These are phyloP conservation scores for Plasmodium gallinaceum DNA, from an alignment of 169 alveolate genomes.

Conservation along the genomic window DNA sequence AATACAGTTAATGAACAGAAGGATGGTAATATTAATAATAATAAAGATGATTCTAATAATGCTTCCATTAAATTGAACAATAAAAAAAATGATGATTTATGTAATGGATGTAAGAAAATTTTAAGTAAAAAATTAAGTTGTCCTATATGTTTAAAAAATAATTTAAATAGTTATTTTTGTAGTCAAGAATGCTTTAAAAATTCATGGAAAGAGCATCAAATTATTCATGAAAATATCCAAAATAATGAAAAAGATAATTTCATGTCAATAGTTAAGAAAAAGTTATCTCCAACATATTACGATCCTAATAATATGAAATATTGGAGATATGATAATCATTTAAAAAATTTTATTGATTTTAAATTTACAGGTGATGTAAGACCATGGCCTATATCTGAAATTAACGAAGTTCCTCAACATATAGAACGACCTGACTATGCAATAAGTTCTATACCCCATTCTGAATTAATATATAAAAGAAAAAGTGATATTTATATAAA, in stretches of 20 bases:
- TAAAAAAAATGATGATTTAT: constrained; percentile 17
- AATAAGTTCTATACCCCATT: constrained; percentile 91
- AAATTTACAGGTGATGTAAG: constrained; percentile 94
- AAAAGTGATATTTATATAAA: constrained; percentile 65
- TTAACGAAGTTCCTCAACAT: constrained; percentile 93
- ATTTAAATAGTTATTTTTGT: constrained; percentile 92
- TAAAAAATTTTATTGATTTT: constrained; percentile 84
- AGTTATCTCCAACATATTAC: constrained; percentile 31
- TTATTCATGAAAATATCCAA: constrained; percentile 87
- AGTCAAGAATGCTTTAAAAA: constrained; percentile 95
- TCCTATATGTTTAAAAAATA: constrained; percentile 81
- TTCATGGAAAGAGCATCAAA: constrained; percentile 93
- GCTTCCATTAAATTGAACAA: background rate
- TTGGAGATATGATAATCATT: constrained; percentile 26
- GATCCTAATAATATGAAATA: constrained; percentile 42
- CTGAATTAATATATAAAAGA: constrained; percentile 89
- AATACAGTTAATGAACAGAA: background rate
- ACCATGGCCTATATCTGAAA: constrained; percentile 93
- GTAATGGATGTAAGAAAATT: constrained; percentile 79
- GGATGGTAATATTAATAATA: background rate
- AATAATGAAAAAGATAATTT: constrained; percentile 13
- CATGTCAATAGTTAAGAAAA: constrained; percentile 10
- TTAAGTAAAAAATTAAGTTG: constrained; percentile 81
- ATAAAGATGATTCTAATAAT: background rate
- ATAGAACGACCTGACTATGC: constrained; percentile 98